Base-by-base conservation (phyloP, 805 yeast species). In the Middelhovenomyces tepae region DNA sequence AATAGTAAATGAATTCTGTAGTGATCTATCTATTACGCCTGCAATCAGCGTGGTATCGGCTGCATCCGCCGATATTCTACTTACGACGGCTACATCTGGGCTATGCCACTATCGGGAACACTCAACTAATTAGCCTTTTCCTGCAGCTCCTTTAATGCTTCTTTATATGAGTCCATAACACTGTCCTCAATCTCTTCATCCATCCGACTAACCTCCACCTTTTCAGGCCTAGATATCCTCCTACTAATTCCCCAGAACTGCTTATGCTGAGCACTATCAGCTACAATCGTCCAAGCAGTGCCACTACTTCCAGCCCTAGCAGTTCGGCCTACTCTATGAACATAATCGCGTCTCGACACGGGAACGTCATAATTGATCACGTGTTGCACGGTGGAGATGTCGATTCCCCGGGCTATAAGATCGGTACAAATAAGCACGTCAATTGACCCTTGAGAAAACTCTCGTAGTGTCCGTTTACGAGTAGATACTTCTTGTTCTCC, bases 321-420 rank as follows among this genome's bases (percentile, higher is more conserved):
- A 0, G 97, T 87, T 63, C 99, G 77, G 25, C 99, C 99, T 24
- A 86, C 85, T 49, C 99, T 71, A 58, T 91, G 99, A 17, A 91
- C 85, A 46, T 91, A 91, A 47, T 91, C 97, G 43, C 93, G 77
- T 1, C 87, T 69, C 1, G 95, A 80, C 16, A 73, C 67, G 15
- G 99, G 98, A 35, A 86, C 56, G 51, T 91, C 97, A 56, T 91
- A 91, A 57, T 91, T 91, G 32, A 91, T 62, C 8, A 91, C 95
- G 41, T 74, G 71, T 27, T 73, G 66, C 31, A 91, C 72, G 3
- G 74, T 66, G 10, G 68, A 59, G 28, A 91, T 68, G 58, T 89
- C 95, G 31, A 91, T 71, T 62, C 99, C 99, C 59, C 99, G 76
- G n/a, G 96, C 82, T 55, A 91, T 80, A 46, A 91, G 65, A 59